These are phyloP conservation scores for Zymoseptoria crescenta DNA, from an alignment of 2,329 filamentous ascomycete species.

Conservation along the genomic window DNA sequence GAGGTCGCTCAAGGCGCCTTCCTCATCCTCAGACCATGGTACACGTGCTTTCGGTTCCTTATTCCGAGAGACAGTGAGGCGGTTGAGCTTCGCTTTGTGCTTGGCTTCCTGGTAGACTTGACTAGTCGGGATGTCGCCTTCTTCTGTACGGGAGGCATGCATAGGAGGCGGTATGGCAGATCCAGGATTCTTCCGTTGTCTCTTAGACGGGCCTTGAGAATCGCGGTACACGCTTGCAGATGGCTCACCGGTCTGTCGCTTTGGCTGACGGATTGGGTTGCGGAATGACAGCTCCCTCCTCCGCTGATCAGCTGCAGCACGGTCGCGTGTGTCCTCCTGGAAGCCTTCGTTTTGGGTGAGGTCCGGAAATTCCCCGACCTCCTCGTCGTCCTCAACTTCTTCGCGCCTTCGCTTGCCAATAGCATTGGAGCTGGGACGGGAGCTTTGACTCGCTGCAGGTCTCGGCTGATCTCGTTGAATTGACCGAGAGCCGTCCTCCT, in stretches of 20 bases:
- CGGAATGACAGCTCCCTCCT: constrained; percentile 29
- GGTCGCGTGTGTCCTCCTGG: constrained; percentile 32
- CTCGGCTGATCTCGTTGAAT: background rate
- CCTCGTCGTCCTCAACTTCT: constrained; percentile 24
- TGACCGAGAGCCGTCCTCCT: background rate
- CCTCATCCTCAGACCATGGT: constrained; percentile 32
- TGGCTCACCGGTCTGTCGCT: constrained; percentile 3
- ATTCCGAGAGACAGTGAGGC: constrained; percentile 10
- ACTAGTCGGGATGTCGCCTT: constrained; percentile 1
- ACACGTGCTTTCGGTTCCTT: constrained; percentile 20
- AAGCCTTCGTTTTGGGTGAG: constrained; percentile 39
- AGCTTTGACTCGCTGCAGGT: constrained; percentile 8
- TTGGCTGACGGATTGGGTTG: background rate
- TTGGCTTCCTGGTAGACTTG: constrained; percentile 16
- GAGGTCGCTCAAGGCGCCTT: constrained; percentile 39
- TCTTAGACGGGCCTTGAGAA: constrained; percentile 12
- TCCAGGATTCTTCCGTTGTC: constrained; percentile 27
- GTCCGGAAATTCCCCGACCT: constrained; percentile 14
- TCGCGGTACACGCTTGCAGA: background rate
- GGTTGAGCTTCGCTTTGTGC: constrained; percentile 15
- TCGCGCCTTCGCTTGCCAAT: constrained; percentile 20
- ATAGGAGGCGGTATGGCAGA: constrained; percentile 23
- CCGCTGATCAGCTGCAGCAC: constrained; percentile 25
- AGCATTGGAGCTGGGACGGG: background rate
- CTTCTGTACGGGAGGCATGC: constrained; percentile 7